Conservation (phyloP, 2,329 filamentous ascomycete species). For the Alternaria solani region DNA sequence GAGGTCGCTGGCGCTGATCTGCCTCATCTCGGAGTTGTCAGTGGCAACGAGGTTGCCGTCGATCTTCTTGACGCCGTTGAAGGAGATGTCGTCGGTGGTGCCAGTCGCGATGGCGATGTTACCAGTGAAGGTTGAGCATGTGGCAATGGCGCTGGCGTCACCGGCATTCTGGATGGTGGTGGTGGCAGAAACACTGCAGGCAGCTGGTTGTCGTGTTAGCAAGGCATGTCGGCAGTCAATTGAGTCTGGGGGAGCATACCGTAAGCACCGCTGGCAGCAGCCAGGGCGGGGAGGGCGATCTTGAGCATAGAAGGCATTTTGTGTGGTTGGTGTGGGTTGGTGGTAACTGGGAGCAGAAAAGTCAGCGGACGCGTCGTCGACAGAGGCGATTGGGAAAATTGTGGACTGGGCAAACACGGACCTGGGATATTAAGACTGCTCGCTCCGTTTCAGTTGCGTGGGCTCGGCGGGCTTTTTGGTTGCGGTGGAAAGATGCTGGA, state of each 20-base stretch:
- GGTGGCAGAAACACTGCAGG: conserved; percentile 57
- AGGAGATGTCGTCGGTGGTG: conserved; percentile 65
- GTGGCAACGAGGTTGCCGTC: conserved; percentile 62
- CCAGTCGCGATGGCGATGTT: conserved; percentile 69
- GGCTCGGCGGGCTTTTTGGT: conserved; percentile 31
- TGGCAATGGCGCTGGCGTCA: conserved; percentile 66
- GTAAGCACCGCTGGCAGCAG: conserved; percentile 60
- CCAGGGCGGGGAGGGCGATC: conserved; percentile 65
- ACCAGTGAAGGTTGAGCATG: conserved; percentile 74
- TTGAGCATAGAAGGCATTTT: conserved; percentile 63
- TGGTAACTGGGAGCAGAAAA: conserved; percentile 31
- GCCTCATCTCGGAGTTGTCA: conserved; percentile 68
- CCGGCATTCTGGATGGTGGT: conserved; percentile 67
- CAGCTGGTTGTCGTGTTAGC: conserved; percentile 37
- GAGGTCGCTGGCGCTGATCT: conserved; percentile 69
- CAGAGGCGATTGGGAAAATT: conserved; percentile 19
- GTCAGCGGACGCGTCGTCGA: conserved; percentile 36
- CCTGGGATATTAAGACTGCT: conserved; percentile 50
- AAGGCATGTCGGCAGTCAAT: neutral
- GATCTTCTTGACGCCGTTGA: conserved; percentile 70
- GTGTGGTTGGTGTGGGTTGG: conserved; percentile 26
- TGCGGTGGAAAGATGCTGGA: conserved; percentile 44
- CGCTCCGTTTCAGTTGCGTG: conserved; percentile 26
- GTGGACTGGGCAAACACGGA: conserved; percentile 29
- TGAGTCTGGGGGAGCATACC: conserved; percentile 50